Conservation (phyloP, 257 asterid species). For the Plantago major region DNA sequence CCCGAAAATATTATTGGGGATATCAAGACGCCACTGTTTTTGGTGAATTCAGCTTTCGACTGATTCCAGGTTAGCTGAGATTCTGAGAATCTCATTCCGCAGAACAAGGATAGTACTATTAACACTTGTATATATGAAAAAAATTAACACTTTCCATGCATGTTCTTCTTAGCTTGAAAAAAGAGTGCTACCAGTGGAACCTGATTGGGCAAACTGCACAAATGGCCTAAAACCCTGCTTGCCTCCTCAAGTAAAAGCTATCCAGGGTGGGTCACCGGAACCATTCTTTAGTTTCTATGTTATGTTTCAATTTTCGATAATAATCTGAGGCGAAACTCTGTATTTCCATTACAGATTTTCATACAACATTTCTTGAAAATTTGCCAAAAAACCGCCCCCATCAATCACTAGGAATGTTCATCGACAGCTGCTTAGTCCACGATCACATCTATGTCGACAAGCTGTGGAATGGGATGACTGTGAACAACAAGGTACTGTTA, state of each 20-base stretch:
- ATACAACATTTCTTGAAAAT: constrained; percentile 7
- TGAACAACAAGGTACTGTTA: constrained; percentile 13
- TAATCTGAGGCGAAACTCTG: background rate
- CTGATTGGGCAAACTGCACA: constrained; percentile 13
- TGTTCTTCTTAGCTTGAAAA: background rate
- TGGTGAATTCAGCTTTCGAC: constrained; percentile 42
- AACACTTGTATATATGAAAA: background rate
- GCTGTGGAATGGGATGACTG: background rate
- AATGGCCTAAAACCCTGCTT: constrained; percentile 15
- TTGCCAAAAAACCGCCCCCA: constrained; percentile 2
- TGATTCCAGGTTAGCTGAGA: constrained; percentile 27
- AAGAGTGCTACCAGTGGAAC: background rate
- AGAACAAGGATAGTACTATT: background rate
- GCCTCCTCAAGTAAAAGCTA: constrained; percentile 13
- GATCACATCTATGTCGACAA: background rate
- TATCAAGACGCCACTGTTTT: constrained; percentile 36
- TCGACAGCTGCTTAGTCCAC: constrained; percentile 24
- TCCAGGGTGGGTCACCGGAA: constrained; percentile 17
- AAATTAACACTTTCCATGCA: too few species aligned
- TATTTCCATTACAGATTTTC: constrained; percentile 21
- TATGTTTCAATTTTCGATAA: background rate
- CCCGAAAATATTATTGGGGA: constrained; percentile 30
- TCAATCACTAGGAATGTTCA: constrained; percentile 14
- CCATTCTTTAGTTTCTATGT: too few species aligned
- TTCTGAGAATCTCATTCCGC: too few species aligned